Percentiles rank a stretch among this genome's conserved stretches.
Evolutionary conservation across 164 flowering plant species (phyloP).

Genomic region (Piper longum): DNA sequence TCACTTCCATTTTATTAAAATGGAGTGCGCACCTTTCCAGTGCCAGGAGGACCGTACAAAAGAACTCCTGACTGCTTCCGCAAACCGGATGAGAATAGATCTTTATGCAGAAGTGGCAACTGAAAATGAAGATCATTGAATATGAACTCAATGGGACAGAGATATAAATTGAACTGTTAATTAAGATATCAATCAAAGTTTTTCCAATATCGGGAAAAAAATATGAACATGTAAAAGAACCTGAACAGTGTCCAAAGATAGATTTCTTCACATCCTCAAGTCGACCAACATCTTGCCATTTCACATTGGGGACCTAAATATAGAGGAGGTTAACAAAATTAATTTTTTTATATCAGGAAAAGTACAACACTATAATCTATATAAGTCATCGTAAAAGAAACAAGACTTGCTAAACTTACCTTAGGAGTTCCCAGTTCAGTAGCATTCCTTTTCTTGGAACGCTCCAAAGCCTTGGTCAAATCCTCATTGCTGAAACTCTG

Average conservation of each 20-base stretch:
- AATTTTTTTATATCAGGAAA: not conserved
- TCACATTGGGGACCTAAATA: slow-evolving; percentile 71
- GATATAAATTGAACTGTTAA: too few species aligned
- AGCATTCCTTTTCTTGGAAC: slow-evolving; percentile 81
- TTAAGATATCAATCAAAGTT: too few species aligned
- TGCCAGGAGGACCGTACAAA: slow-evolving; percentile 98
- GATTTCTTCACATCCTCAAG: slow-evolving; percentile 91
- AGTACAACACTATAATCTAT: not conserved
- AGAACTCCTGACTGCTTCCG: slow-evolving; percentile 95
- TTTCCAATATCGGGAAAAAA: not conserved
- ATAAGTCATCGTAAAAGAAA: not conserved
- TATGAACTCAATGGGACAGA: not conserved
- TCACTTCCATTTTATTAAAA: not conserved
- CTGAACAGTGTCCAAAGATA: slow-evolving; percentile 94
- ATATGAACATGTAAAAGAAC: slow-evolving; percentile 13
- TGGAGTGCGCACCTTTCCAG: slow-evolving; percentile 62
- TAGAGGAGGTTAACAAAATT: slow-evolving; percentile 1
- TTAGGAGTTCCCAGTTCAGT: slow-evolving; percentile 87
- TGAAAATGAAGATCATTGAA: slow-evolving; percentile 17
- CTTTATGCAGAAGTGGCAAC: slow-evolving; percentile 91
- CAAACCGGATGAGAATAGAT: slow-evolving; percentile 85
- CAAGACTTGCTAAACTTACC: slow-evolving; percentile 22
- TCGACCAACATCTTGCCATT: slow-evolving; percentile 99
- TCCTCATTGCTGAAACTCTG: slow-evolving; percentile 34
- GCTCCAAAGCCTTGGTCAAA: slow-evolving; percentile 52